Conservation (phyloP, 768 basidiomycete genomes). For the Xerocomellus dryophilus region DNA sequence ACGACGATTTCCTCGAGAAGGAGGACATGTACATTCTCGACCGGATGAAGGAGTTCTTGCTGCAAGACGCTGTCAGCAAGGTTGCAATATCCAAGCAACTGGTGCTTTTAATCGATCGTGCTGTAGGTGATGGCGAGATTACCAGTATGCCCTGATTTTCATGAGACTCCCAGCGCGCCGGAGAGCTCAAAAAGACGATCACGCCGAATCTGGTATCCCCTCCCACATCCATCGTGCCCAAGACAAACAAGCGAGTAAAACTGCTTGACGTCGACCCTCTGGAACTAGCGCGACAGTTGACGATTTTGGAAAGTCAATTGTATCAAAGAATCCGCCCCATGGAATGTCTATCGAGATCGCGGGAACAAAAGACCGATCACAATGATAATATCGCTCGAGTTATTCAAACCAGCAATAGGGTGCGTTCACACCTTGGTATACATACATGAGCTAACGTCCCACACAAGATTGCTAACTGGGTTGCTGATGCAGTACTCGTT, state of each 20-base stretch:
- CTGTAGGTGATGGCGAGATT: slow-evolving; percentile 48
- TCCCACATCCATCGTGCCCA: slow-evolving; percentile 75
- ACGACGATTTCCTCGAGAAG: slow-evolving; percentile 80
- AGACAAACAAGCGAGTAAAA: slow-evolving; percentile 67
- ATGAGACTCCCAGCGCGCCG: slow-evolving; percentile 43
- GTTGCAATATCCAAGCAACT: slow-evolving; percentile 75
- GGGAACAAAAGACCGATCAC: slow-evolving; percentile 69
- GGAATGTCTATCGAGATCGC: slow-evolving; percentile 84
- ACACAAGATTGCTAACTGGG: slow-evolving; percentile 85
- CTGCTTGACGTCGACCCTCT: slow-evolving; percentile 83
- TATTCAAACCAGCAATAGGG: slow-evolving; percentile 85
- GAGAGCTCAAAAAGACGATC: slow-evolving; percentile 55
- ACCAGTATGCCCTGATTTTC: slow-evolving; percentile 5
- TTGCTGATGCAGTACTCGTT: slow-evolving; percentile 76
- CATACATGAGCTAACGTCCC: background rate
- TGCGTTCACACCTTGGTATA: slow-evolving; percentile 33
- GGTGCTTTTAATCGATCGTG: slow-evolving; percentile 69
- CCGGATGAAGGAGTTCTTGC: slow-evolving; percentile 76
- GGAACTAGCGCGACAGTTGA: slow-evolving; percentile 90
- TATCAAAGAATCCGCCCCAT: slow-evolving; percentile 87
- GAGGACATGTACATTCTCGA: slow-evolving; percentile 82
- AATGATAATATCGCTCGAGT: slow-evolving; percentile 83
- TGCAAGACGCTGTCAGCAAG: slow-evolving; percentile 58
- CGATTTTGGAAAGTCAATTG: slow-evolving; percentile 82
- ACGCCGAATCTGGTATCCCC: slow-evolving; percentile 56